Conservation (phyloP, 257 asterid species). For the Solanum habrochaites region DNA sequence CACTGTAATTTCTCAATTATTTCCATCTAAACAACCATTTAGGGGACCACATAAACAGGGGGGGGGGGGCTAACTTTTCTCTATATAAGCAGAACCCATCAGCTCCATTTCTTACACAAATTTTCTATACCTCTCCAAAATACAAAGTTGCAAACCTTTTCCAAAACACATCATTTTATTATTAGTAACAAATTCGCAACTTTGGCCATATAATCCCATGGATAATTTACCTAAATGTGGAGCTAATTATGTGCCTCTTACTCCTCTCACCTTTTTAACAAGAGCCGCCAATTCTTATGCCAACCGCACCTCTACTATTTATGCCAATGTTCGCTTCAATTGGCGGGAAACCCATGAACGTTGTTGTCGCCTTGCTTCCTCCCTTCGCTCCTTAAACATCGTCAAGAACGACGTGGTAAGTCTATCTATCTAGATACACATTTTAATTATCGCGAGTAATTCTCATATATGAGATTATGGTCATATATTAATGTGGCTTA, state of each 20-base stretch:
- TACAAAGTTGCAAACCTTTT: background rate
- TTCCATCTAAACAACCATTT: background rate
- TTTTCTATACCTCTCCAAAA: background rate
- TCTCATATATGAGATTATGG: background rate
- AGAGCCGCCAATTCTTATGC: constrained; percentile 60
- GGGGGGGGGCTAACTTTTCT: background rate
- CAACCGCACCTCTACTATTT: constrained; percentile 38
- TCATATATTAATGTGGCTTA: background rate
- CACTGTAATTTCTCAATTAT: background rate
- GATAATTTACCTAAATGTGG: constrained; percentile 48
- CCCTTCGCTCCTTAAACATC: constrained; percentile 42
- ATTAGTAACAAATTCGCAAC: background rate
- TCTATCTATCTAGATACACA: background rate
- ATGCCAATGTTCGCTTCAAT: constrained; percentile 38
- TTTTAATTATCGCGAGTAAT: background rate
- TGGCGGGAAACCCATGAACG: constrained; percentile 64
- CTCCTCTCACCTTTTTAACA: constrained; percentile 59
- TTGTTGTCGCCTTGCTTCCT: constrained; percentile 69
- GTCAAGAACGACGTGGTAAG: constrained; percentile 58
- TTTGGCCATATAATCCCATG: constrained; percentile 9
- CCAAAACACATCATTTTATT: background rate
- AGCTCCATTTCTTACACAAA: background rate
- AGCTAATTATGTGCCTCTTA: constrained; percentile 61
- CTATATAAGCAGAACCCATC: background rate
- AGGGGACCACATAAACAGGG: background rate